phyloP scores from a whole-genome alignment of 2,329 filamentous ascomycete species.

The Cladosporium velox region DNA sequence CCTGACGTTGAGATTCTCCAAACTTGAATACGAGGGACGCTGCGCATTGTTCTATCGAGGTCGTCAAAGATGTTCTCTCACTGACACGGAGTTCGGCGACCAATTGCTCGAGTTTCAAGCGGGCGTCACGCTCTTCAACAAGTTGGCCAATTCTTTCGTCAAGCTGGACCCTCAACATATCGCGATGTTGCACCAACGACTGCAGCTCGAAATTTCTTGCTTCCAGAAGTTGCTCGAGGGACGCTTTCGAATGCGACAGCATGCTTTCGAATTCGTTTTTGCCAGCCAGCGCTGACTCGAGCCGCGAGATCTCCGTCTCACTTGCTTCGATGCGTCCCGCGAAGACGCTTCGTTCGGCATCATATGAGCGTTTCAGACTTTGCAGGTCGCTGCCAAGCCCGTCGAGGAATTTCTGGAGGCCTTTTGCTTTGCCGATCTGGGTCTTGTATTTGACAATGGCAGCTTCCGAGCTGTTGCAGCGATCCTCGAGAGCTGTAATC shows the following conservation, averaged over 20 bases:
- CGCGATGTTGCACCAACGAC: slow-evolving; percentile 10
- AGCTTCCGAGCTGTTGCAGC: not conserved
- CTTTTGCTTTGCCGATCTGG: slow-evolving; percentile 17
- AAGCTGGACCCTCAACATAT: slow-evolving; percentile 8
- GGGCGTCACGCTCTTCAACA: slow-evolving; percentile 13
- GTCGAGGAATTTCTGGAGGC: slow-evolving; percentile 17
- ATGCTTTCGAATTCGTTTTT: slow-evolving; percentile 5
- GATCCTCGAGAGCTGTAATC: slow-evolving; percentile 1
- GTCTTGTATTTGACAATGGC: slow-evolving; percentile 9
- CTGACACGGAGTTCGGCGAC: not conserved
- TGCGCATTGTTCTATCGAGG: slow-evolving; percentile 4
- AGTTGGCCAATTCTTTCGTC: slow-evolving; percentile 16
- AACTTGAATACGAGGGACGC: not conserved
- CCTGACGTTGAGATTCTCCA: not conserved
- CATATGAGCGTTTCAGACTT: slow-evolving; percentile 13
- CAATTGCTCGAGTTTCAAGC: slow-evolving; percentile 12
- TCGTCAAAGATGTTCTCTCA: slow-evolving; percentile 2
- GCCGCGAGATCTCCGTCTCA: slow-evolving; percentile 9
- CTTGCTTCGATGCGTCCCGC: not conserved
- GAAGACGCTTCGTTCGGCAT: not conserved
- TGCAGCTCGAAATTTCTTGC: slow-evolving; percentile 13
- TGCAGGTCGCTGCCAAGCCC: slow-evolving; percentile 6
- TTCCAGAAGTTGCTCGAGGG: slow-evolving; percentile 9
- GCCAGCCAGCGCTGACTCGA: not conserved
- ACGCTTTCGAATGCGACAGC: slow-evolving; percentile 5